Evolutionary conservation across 2,329 filamentous ascomycete species (phyloP).

Genomic region (Pleomassaria siparia): DNA sequence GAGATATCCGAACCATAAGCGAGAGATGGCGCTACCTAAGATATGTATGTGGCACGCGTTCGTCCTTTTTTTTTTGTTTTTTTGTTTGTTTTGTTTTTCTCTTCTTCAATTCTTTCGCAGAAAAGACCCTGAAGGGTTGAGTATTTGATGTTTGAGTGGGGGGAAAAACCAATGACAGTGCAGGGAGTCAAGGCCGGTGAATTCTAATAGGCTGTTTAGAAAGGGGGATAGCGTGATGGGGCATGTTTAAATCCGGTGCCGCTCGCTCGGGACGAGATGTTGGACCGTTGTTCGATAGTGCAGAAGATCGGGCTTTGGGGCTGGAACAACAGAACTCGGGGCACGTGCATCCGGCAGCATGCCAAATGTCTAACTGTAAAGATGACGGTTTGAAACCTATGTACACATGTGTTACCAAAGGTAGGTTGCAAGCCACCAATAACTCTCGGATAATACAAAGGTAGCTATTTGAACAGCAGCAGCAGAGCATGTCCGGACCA

Average conservation of each 20-base stretch:
- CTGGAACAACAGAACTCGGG: constrained; percentile 6
- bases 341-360: constrained; percentile 4
- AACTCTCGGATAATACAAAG: neutral
- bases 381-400: neutral
- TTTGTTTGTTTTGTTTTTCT: no score
- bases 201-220: neutral
- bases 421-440: neutral
- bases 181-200: neutral
- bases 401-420: neutral
- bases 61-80: no score
- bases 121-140: neutral
- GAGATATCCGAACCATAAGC: no score
- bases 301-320: neutral
- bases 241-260: neutral
- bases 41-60: no score
- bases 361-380: neutral
- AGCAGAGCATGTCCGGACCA: neutral
- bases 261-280: constrained; percentile 6
- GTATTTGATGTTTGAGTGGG: neutral
- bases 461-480: no score
- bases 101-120: no score
- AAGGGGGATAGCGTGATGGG: neutral
- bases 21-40: no score
- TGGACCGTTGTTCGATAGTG: constrained; percentile 3
- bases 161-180: neutral